phyloP scores from a whole-genome alignment of 768 basidiomycete species.

The Udeniomyces megalosporus region DNA sequence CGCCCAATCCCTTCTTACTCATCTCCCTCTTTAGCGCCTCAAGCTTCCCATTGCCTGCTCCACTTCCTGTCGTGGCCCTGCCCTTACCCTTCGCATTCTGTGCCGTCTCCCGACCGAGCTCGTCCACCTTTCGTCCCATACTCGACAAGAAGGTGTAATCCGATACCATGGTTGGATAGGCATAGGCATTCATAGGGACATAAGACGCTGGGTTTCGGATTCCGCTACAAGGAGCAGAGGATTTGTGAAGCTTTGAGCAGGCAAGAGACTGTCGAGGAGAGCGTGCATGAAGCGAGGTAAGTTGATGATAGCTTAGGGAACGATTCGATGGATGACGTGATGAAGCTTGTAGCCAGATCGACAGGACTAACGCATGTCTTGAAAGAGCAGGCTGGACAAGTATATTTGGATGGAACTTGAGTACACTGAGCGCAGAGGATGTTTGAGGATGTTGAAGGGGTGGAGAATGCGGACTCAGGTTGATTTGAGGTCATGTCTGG shows the following conservation, averaged over 20 bases:
- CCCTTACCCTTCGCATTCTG: background rate
- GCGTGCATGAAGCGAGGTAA: background rate
- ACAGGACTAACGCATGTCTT: conserved; percentile 5
- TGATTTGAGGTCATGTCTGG: too few relatives aligned
- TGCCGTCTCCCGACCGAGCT: background rate
- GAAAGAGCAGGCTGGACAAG: conserved; percentile 8
- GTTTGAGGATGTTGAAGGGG: too few relatives aligned
- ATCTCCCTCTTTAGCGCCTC: conserved; percentile 2
- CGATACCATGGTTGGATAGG: conserved; percentile 5
- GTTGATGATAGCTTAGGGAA: too few relatives aligned
- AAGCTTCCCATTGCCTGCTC: background rate
- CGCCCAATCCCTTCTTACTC: conserved; percentile 1
- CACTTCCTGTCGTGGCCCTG: background rate
- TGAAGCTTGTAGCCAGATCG: background rate
- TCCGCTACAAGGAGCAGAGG: background rate
- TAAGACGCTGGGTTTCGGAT: conserved; percentile 7
- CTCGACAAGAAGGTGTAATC: conserved; percentile 14
- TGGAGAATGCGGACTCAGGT: too few relatives aligned
- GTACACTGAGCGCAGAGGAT: conserved; percentile 11
- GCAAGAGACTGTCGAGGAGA: background rate
- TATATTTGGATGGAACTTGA: background rate
- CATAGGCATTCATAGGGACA: conserved; percentile 11
- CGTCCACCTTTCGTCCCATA: conserved; percentile 10
- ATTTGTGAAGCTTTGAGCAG: conserved; percentile 11
- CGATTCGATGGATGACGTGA: too few relatives aligned